phyloP scores from a whole-genome alignment of 2,329 filamentous ascomycete genomes.

The Arthroderma sp. region DNA sequence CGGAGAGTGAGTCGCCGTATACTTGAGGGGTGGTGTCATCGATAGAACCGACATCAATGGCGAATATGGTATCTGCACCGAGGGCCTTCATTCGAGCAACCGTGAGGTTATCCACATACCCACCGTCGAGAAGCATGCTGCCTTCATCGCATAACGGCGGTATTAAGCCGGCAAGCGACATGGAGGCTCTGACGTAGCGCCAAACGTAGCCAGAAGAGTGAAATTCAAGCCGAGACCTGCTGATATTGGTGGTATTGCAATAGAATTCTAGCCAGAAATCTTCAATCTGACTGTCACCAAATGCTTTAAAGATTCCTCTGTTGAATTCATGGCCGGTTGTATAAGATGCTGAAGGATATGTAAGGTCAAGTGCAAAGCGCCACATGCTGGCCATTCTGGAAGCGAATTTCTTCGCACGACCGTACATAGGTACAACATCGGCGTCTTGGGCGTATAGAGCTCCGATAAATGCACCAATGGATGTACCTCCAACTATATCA shows the following conservation, averaged over 20 bases:
- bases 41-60: slow-evolving; percentile 81
- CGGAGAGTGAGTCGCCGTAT: slow-evolving; percentile 88
- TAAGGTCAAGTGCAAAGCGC: slow-evolving; percentile 93
- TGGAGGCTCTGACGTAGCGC: slow-evolving; percentile 91
- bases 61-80: slow-evolving; percentile 87
- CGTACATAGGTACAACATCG: slow-evolving; percentile 93
- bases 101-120: slow-evolving; percentile 93
- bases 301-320: slow-evolving; percentile 95
- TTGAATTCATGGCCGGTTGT: slow-evolving; percentile 99
- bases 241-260: slow-evolving; percentile 99
- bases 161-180: slow-evolving; percentile 85
- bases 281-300: slow-evolving; percentile 92
- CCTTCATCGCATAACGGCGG: slow-evolving; percentile 94
- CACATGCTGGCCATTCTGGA: slow-evolving; percentile 98
- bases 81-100: slow-evolving; percentile 95
- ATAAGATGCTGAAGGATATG: slow-evolving; percentile 91
- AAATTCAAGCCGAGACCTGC: slow-evolving; percentile 78
- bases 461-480: slow-evolving; percentile 90
- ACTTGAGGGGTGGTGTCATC: slow-evolving; percentile 85
- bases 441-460: slow-evolving; percentile 91
- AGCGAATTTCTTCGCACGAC: slow-evolving; percentile 90
- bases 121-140: slow-evolving; percentile 89
- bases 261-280: slow-evolving; percentile 99
- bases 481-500: slow-evolving; percentile 88
- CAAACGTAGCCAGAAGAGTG: slow-evolving; percentile 95